Evolutionary conservation across 306 rosid genomes (phyloP), one percentile per base, ranked within the genome.

Genomic region (Elaeagnus macrophylla): DNA sequence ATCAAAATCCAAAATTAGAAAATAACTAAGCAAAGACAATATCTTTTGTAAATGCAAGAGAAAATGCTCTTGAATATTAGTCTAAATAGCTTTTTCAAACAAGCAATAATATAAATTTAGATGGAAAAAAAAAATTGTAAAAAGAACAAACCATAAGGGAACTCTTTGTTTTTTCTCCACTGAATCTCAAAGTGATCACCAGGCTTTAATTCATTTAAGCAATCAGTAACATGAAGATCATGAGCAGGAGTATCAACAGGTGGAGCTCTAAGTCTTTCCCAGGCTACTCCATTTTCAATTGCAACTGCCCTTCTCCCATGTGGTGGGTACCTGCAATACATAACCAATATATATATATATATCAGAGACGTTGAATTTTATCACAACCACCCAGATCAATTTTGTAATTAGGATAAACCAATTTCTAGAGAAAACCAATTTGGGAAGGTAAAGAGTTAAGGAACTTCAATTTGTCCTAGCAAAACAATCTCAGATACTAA

Each of bases 151-250:
- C 97, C 97, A 61, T 86, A 91, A 61, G 97, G 97, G 62, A 91
- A 86, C 62, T 84, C 96, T 66, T 84, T 86, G 82, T 86, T 91
- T 64, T 82, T 82, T 68, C 96, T 84, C 97, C 96, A 91, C 50
- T 91, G 96, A 65, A 91, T 91, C 83, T 91, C 97, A 53, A 86
- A 54, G 70, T 76, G 93, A 70, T 91, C 87, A n/a, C 89, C 95
- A 3, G 94, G 96, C 52, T 55, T 68, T 60, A 91, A 67, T 54
- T 84, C 94, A 45, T 67, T 25, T 39, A 91, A 76, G 77, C 82
- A 78, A 43, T 84, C 81, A n/a, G 97, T 70, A 69, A 80, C 16
- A 64, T 91, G 93, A 72, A 91, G 97, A 75, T 86, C 85, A 41
- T 82, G 93, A 0, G 86, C 76, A 53, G 82, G 53, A 64, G 85